Evolutionary conservation across 768 basidiomycete species (phyloP).

Genomic region (Aureoboletus auriporus): DNA sequence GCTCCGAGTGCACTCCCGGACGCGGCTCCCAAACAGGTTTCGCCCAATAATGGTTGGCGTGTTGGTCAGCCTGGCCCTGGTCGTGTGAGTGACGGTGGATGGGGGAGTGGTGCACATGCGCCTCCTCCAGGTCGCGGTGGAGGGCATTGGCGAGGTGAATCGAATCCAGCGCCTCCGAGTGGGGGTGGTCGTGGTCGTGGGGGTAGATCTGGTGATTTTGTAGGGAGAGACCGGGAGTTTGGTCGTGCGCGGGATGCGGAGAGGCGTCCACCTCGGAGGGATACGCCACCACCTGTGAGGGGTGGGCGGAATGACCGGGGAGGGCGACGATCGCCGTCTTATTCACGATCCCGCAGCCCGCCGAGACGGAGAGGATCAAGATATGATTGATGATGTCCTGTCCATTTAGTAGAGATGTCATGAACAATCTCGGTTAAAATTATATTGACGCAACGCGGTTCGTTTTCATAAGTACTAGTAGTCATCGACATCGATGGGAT

Average conservation of each 20-base stretch:
- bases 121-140: slow-evolving; percentile 46
- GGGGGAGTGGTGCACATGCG: slow-evolving; percentile 39
- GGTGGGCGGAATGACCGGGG: slow-evolving; percentile 43
- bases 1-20: slow-evolving; percentile 46
- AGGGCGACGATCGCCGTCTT: slow-evolving; percentile 35
- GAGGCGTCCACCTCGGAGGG: slow-evolving; percentile 47
- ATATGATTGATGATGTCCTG: slow-evolving; percentile 24
- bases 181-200: slow-evolving; percentile 43
- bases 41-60: slow-evolving; percentile 32
- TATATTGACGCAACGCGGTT: not conserved
- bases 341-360: slow-evolving; percentile 41
- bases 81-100: slow-evolving; percentile 44
- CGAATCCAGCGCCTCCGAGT: slow-evolving; percentile 43
- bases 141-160: slow-evolving; percentile 75
- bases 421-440: not conserved
- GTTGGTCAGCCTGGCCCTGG: slow-evolving; percentile 32
- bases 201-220: slow-evolving; percentile 32
- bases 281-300: slow-evolving; percentile 43
- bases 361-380: slow-evolving; percentile 33
- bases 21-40: slow-evolving; percentile 32
- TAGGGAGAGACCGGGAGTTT: slow-evolving; percentile 34
- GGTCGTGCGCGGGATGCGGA: slow-evolving; percentile 41
- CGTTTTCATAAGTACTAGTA: too few species aligned
- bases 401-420: slow-evolving; percentile 1
- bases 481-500: slow-evolving; percentile 18